A percentile compares a stretch with the other conserved stretches of the same genome.
These are phyloP conservation scores for Diaporthe citri DNA, from an alignment of 2,329 filamentous ascomycete species.

Conservation along the genomic window DNA sequence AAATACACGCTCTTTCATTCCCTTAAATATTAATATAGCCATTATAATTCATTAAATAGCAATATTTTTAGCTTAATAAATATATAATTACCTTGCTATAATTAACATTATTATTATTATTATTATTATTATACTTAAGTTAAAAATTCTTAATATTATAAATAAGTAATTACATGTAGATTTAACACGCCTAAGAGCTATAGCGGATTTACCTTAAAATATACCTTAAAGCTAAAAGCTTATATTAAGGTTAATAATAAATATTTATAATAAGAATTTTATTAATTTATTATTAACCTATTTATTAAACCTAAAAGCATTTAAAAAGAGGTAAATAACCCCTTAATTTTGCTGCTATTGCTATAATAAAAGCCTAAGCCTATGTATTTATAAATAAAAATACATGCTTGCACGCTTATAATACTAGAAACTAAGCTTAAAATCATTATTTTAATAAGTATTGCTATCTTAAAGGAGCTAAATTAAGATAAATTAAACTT, in stretches of 20 bases:
- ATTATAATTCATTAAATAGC: neutral
- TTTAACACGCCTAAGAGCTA: neutral
- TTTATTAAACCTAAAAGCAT: neutral
- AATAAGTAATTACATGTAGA: neutral
- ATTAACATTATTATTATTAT: neutral
- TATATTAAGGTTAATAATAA: neutral
- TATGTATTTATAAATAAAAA: neutral
- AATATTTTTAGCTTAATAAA: neutral
- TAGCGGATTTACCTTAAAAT: neutral
- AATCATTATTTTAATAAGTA: neutral
- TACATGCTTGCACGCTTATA: neutral
- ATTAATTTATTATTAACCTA: neutral
- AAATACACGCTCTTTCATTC: no score
- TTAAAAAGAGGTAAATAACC: neutral
- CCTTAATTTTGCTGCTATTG: neutral
- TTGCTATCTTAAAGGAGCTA: neutral
- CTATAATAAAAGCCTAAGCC: neutral
- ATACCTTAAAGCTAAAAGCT: neutral
- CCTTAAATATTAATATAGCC: neutral
- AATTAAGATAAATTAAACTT: neutral
- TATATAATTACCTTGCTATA: neutral
- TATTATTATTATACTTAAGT: neutral
- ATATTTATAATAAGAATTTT: neutral
- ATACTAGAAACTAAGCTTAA: neutral
- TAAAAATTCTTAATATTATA: neutral